A percentile compares a stretch with the other conserved stretches of the same genome.
Evolutionary conservation across 805 yeast genomes (phyloP).

Genomic region (Vanderwaltozyma yarrowii): DNA sequence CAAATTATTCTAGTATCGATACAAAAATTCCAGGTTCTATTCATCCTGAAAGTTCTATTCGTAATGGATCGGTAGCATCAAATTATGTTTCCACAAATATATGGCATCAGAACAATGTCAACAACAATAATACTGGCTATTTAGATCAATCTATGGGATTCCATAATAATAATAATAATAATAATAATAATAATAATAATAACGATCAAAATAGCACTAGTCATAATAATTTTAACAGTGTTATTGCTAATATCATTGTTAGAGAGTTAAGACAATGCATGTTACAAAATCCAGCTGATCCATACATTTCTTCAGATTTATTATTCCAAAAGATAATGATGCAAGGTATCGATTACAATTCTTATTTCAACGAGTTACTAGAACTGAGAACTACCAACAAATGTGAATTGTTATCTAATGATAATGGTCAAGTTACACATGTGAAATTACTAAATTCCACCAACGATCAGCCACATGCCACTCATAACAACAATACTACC

Average conservation of each 20-base stretch:
- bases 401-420: conserved; percentile 15
- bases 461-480: neutral
- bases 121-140: neutral
- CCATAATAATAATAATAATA: neutral
- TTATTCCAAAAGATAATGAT: conserved; percentile 15
- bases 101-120: neutral
- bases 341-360: conserved; percentile 10
- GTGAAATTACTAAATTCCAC: conserved; percentile 7
- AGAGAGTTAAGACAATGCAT: conserved; percentile 1
- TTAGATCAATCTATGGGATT: neutral
- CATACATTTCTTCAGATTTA: conserved; percentile 15
- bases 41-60: neutral
- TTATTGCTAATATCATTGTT: neutral
- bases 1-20: neutral
- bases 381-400: conserved; percentile 14
- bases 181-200: no score
- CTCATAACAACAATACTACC: neutral
- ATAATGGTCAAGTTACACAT: conserved; percentile 17
- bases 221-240: neutral
- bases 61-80: neutral
- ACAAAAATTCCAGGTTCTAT: neutral
- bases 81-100: neutral
- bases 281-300: conserved; percentile 7
- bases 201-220: no score
- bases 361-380: conserved; percentile 15